These are phyloP conservation scores for Lentinula sp. DNA, from an alignment of 768 basidiomycete genomes.

Conservation along the genomic window DNA sequence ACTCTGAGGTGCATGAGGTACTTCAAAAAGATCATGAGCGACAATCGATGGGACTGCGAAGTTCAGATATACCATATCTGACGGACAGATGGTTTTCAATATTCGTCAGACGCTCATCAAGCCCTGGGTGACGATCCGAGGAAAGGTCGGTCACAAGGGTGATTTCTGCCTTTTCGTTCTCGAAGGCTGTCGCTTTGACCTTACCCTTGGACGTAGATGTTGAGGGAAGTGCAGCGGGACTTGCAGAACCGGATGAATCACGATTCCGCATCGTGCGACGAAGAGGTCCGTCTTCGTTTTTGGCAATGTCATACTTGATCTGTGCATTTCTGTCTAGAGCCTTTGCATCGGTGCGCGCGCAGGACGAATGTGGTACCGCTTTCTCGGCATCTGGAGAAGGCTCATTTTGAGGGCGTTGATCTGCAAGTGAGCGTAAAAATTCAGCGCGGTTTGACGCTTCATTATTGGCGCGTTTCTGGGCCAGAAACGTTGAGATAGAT, in stretches of 20 bases:
- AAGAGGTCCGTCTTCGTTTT: constrained; percentile 74
- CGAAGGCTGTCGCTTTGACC: constrained; percentile 6
- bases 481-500: constrained; percentile 67
- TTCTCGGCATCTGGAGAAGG: constrained; percentile 17
- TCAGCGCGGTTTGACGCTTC: constrained; percentile 74
- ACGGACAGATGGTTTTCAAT: constrained; percentile 70
- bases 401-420: constrained; percentile 38
- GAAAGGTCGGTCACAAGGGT: constrained; percentile 23
- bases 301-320: constrained; percentile 86
- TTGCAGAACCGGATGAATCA: constrained; percentile 1
- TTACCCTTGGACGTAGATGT: constrained; percentile 7
- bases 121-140: constrained; percentile 45
- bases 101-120: constrained; percentile 59
- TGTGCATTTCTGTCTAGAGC: constrained; percentile 66
- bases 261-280: constrained; percentile 45
- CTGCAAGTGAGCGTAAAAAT: constrained; percentile 55
- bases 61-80: constrained; percentile 52
- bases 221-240: constrained; percentile 8
- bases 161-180: constrained; percentile 3
- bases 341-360: constrained; percentile 72
- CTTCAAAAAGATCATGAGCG: constrained; percentile 26
- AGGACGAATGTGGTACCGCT: constrained; percentile 35
- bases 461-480: constrained; percentile 63
- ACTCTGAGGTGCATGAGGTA: constrained; percentile 63
- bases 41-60: background rate